Base-by-base conservation (phyloP, 2,329 filamentous ascomycete genomes). In the Alternaria consortialis region DNA sequence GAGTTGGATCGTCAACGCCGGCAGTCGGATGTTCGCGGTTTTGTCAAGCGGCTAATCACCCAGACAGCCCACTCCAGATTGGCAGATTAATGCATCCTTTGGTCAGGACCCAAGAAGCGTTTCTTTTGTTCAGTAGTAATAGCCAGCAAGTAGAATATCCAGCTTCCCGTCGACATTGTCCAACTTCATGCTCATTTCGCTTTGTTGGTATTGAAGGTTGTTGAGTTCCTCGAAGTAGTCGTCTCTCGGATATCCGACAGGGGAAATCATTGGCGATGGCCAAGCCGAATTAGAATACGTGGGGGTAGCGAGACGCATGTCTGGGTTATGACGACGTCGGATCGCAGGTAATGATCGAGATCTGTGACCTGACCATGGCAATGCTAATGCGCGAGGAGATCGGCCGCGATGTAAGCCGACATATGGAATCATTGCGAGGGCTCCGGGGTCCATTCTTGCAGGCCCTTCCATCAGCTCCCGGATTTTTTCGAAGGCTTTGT, bases 261-360 rank as follows among this genome's bases (percentile, higher is more conserved):
- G 51, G 1, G 57, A 55, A 2, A 55, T 44, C 4, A 60, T 37
- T 2, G 57, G 57, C 20, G 51, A 43, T 1, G 43, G 31, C 51
- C 51, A 50, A 11, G 44, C 37, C 11, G 51, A 50, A 13, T 11
- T 51, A 2, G 51, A 11, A 9, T 43, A 23, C 1, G 11, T 7
- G 9, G 51, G 29, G 5, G 37, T 39, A 3, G 34, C 29, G 25
- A 60, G n/a, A 8, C 25, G 25, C 51, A 60, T 50, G 9, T 60
- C 51, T 12, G 43, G 44, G 8, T 46, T 43, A n/a, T 25, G 37
- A 7, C 44, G 51, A 50, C 32, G 57, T n/a, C 44, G 57, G 8
- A 39, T 40, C 11, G 9, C 44, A 36, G 51, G 57, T n/a, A 40
- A 11, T 15, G 57, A 55, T 6, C 44, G 44, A 2, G 51, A 51